Base-by-base conservation (phyloP, 1,284 basidiomycete genomes). In the Leccinum griseonigrum region DNA sequence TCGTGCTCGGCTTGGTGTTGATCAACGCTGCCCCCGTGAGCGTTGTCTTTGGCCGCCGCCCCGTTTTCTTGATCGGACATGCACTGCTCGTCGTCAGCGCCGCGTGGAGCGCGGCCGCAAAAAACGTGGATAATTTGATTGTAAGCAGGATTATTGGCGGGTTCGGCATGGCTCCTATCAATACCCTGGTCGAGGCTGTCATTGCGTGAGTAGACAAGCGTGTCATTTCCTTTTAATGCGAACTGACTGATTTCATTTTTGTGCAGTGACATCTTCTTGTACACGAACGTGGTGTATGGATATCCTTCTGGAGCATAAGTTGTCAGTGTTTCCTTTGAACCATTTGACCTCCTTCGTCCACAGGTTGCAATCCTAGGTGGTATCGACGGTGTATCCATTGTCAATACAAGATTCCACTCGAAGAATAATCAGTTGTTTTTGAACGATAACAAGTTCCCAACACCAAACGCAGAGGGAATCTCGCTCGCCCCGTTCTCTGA, bases 361-460 rank as follows among this genome's bases (percentile, higher is more conserved):
- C 36, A 56, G 54, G 40, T 56, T 40, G 54, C 54, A 9, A 40
- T 40, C 10, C 28, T 40, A 13, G 54, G 36, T 11, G 54, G 54
- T 56, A 56, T 56, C 14, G 38, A 38, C 7, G 36, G 54, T n/a
- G 54, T 56, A 56, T 56, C 54, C 9, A 56, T 56, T n/a, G 54
- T 43, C 28, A 56, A 56, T 29, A 56, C 34, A 32, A 40, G 11
- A 18, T 14, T 18, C 28, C 34, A 26, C 13, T 26, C 6, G 54
- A 36, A 26, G 34, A 54, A 16, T 22, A 16, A 26, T 32, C 34
- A 38, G 18, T 34, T 11, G 11, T 54, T 54, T 34, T 18, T 16
- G n/a, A 16, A 9, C 32, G 14, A 0, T 5, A 7, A 54, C 13
- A 56, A 54, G 14, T 5, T 18, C 2, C 8, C 18, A 2, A 36